Evolutionary conservation across 2,329 filamentous ascomycete species (phyloP).

Genomic region (Paecilomyces fulvus): DNA sequence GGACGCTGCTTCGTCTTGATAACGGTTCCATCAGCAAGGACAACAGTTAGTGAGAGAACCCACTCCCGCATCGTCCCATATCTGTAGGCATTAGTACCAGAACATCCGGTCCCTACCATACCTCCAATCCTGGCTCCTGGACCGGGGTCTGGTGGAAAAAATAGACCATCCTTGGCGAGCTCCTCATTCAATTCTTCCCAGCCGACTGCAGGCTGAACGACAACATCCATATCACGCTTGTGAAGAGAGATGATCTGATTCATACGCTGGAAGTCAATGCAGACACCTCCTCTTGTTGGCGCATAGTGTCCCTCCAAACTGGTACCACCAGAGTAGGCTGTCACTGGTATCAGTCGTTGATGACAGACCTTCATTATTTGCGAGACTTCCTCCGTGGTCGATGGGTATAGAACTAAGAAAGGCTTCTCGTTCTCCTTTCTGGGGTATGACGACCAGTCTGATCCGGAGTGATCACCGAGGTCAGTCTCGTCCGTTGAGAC

Average conservation of each 20-base stretch:
- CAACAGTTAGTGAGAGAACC: constrained; percentile 79
- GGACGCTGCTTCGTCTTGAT: constrained; percentile 84
- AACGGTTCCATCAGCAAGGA: constrained; percentile 80
- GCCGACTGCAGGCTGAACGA: constrained; percentile 72
- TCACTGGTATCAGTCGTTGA: constrained; percentile 69
- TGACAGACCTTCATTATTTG: constrained; percentile 84
- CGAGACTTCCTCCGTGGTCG: constrained; percentile 73
- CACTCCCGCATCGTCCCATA: constrained; percentile 95
- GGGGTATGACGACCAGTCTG: constrained; percentile 53
- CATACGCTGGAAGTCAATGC: constrained; percentile 81
- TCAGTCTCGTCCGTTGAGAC: constrained; percentile 51
- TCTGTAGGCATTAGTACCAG: constrained; percentile 79
- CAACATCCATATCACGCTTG: constrained; percentile 66
- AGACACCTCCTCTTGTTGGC: constrained; percentile 72
- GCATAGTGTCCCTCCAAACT: constrained; percentile 85
- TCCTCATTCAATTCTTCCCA: constrained; percentile 82
- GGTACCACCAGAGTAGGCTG: constrained; percentile 79
- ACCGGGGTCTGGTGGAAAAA: constrained; percentile 87
- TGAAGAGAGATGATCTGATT: constrained; percentile 69
- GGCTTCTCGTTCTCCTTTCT: constrained; percentile 35
- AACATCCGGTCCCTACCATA: constrained; percentile 45
- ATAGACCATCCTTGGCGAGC: constrained; percentile 63
- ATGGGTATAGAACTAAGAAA: constrained; percentile 64
- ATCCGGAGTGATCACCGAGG: constrained; percentile 50
- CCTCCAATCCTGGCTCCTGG: constrained; percentile 89